Base-by-base conservation (phyloP, 116 monocot genomes). In the Dioscorea cayenensis region DNA sequence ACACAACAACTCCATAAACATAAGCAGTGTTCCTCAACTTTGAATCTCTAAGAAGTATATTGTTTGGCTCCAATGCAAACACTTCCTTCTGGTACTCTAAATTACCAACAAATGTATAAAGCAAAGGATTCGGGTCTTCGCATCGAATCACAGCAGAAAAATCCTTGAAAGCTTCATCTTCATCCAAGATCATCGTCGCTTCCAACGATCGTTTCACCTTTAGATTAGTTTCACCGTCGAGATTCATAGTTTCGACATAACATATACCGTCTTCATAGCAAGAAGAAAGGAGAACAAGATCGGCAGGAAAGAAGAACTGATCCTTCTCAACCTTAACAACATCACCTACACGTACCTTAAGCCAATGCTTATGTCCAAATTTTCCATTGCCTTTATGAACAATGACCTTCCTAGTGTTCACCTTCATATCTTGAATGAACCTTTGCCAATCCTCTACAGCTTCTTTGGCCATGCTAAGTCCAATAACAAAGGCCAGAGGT, bases 11-110 rank as follows among this genome's bases (percentile, higher is more conserved):
- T 52, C 83, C 83, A 75, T 83, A 83, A 20, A 83, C 69, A 51
- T 78, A 75, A 5, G 71, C 20, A 28, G 83, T 83, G 63, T 83
- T 83, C 66, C 74, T 74, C 4, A 80, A 71, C 76, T 80, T 80
- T n/a, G 84, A 85, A 67, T 85, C 84, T 59, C 80, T 73, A 10
- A 85, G 66, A 72, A 83, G 83, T 66, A 83, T 73, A n/a, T 83
- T 79, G 37, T 29, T 69, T 16, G 79, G 83, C 72, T 76, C 79
- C 5, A 83, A 61, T 2, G 79, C 10, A 76, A 63, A 83, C 4
- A 83, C 72, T 32, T 83, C 76, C 48, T 49, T 25, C 12, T 79
- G 72, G 73, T 72, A 83, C 64, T 83, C 83, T 16, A 83, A 49
- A 51, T 83, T 83, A 19, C 83, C 83, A 23, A 79, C 66, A 63